Percentiles rank a stretch among this genome's conserved stretches.
Evolutionary conservation across 2,329 filamentous ascomycete species (phyloP).

Genomic region (Penicillium brevicompactum): DNA sequence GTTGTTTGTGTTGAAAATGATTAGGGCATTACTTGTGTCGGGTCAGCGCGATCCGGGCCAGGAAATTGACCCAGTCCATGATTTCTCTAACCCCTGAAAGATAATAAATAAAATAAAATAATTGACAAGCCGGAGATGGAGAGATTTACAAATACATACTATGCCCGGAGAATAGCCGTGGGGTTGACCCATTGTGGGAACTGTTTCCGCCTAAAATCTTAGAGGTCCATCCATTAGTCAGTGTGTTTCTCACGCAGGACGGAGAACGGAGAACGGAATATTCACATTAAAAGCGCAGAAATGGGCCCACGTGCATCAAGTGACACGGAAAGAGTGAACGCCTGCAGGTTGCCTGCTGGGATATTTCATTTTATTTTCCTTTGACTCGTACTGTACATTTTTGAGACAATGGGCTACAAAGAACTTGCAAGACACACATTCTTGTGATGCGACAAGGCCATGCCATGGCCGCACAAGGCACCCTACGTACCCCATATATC

Average conservation of each 20-base stretch:
- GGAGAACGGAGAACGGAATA: neutral
- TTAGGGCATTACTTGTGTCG: too few species aligned
- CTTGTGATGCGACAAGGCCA: too few species aligned
- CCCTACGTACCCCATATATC: too few species aligned
- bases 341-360: conserved; percentile 4
- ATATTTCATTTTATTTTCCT: neutral
- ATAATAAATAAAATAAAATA: neutral
- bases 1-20: too few species aligned
- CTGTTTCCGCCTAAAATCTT: neutral
- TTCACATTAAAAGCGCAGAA: neutral
- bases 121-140: neutral
- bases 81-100: neutral
- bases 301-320: conserved; percentile 12
- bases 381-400: neutral
- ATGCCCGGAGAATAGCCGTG: conserved; percentile 5
- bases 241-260: neutral
- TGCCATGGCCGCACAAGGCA: too few species aligned
- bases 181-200: conserved; percentile 2
- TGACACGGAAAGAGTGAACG: conserved; percentile 2
- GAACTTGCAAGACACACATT: too few species aligned
- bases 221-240: neutral
- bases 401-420: too few species aligned
- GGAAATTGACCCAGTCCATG: too few species aligned
- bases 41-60: too few species aligned
- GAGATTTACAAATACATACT: neutral